Percentiles rank a stretch among this genome's conserved stretches.
Conservation (phyloP, 2,329 filamentous ascomycete species). For the Lachnellula subtilissima region DNA sequence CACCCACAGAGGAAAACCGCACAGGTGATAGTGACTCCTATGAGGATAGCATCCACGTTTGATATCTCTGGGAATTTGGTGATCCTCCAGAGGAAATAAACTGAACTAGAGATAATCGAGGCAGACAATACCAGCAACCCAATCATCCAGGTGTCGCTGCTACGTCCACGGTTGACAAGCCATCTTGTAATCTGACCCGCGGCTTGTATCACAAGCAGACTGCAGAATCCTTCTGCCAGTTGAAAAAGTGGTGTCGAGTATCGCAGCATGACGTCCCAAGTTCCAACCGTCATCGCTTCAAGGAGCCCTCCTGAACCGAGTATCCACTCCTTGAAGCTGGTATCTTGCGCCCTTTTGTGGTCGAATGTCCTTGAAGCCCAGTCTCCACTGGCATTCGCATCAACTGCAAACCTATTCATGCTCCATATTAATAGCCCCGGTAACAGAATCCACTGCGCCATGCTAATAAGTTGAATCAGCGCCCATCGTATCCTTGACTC, state of each 20-base stretch:
- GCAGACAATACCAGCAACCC: constrained; percentile 81
- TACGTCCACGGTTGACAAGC: constrained; percentile 82
- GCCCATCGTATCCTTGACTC: constrained; percentile 69
- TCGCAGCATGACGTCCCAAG: constrained; percentile 81
- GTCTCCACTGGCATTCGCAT: constrained; percentile 63
- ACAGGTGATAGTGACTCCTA: constrained; percentile 87
- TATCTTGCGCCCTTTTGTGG: constrained; percentile 57
- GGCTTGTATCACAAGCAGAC: constrained; percentile 89
- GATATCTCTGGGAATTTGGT: constrained; percentile 89
- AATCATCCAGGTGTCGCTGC: constrained; percentile 95
- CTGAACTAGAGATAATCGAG: constrained; percentile 84
- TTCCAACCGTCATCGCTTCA: constrained; percentile 73
- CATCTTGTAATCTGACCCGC: constrained; percentile 91
- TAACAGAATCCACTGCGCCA: constrained; percentile 82
- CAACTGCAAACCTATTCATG: constrained; percentile 89
- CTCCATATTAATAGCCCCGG: constrained; percentile 90
- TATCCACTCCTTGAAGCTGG: constrained; percentile 75
- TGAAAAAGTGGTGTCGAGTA: constrained; percentile 96
- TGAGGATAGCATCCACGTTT: constrained; percentile 87
- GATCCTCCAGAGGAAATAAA: constrained; percentile 95
- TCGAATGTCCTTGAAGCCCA: constrained; percentile 81
- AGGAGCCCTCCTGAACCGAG: constrained; percentile 82
- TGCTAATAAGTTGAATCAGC: constrained; percentile 63
- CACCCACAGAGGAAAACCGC: constrained; percentile 89
- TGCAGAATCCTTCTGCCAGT: constrained; percentile 93